Evolutionary conservation across 2,329 filamentous ascomycete genomes (phyloP).

Genomic region (Xylariaceae sp.): DNA sequence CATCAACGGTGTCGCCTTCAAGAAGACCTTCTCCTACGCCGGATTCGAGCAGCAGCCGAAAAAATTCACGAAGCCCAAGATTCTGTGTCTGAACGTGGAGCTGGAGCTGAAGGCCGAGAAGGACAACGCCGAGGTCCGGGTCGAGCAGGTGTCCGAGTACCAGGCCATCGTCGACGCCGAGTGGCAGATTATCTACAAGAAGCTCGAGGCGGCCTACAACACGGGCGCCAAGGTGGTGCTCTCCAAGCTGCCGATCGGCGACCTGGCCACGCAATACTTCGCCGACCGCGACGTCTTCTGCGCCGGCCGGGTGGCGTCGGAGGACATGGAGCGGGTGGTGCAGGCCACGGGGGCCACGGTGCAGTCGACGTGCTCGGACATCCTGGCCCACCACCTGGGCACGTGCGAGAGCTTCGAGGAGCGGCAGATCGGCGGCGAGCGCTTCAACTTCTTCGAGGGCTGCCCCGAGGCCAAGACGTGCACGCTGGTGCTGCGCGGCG

Average conservation of each 20-base stretch:
- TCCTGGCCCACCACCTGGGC: slow-evolving; percentile 79
- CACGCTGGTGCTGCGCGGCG: slow-evolving; percentile 88
- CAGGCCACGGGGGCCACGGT: slow-evolving; percentile 87
- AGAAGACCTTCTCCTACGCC: slow-evolving; percentile 99
- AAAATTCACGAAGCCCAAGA: slow-evolving; percentile 86
- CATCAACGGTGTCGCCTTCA: slow-evolving; percentile 97
- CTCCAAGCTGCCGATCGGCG: slow-evolving; percentile 93
- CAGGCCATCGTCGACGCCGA: slow-evolving; percentile 98
- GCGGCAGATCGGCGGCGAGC: slow-evolving; percentile 92
- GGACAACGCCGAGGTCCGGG: slow-evolving; percentile 96
- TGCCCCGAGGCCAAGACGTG: slow-evolving; percentile 95
- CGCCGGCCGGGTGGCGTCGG: slow-evolving; percentile 81
- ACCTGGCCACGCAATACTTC: slow-evolving; percentile 95
- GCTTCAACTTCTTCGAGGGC: slow-evolving; percentile 97
- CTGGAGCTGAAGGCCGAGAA: slow-evolving; percentile 98
- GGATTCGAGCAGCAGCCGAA: slow-evolving; percentile 99
- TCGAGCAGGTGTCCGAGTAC: slow-evolving; percentile 98
- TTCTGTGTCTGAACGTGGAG: slow-evolving; percentile 96
- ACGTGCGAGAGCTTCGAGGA: slow-evolving; percentile 89
- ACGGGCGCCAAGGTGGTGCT: slow-evolving; percentile 96
- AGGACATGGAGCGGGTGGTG: slow-evolving; percentile 93
- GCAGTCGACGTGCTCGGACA: slow-evolving; percentile 95
- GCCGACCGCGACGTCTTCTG: slow-evolving; percentile 98
- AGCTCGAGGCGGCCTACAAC: slow-evolving; percentile 89
- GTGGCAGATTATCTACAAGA: slow-evolving; percentile 99